Evolutionary conservation across 805 yeast genomes (phyloP), one percentile per base, ranked within the genome.

Genomic region (Zygotorulaspora chibaensis): DNA sequence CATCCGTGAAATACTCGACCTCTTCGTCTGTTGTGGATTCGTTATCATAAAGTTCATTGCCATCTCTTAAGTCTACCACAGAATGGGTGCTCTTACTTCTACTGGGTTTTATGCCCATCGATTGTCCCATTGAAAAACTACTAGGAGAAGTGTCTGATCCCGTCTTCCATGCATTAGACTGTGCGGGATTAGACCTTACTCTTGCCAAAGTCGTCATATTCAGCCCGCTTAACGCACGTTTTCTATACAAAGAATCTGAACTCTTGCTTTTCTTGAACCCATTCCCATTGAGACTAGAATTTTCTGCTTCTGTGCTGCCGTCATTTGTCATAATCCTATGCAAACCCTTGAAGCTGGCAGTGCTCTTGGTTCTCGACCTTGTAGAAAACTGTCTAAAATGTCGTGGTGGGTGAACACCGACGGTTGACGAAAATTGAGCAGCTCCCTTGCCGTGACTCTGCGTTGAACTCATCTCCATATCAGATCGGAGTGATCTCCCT

Each of bases 1-100:
- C 66, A 45, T 68, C 66, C 16, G 71, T 68, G 47, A 69, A 68
- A n/a, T 63, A 59, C 13, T 72, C 75, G 1, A 68, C 75, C 46
- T 70, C 74, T 40, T 70, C 74, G 43, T 67, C 74, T 13, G 57
- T 51, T 27, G 58, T 60, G 3, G 45, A 37, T 37, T 52, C 62
- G 29, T 43, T 55, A 18, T 47, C 43, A 40, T 62, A 58, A 16
- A 55, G 46, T 34, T 58, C 63, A 31, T 56, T 52, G 9, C 56
- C 55, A 23, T 54, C 56, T 25, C 58, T 54, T 17, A 58, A 42
- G 27, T 57, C 64, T 26, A 62, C 35, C 4, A 63, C 58, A 25
- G 64, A 53, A 38, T 63, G 63, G 3, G 55, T 53, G 45, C 62
- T 58, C 42, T 54, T 56, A 13, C 57, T 52, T 44, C 67, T 53